These are phyloP conservation scores for Nidularia pulvinata DNA, from an alignment of 768 basidiomycete species.

Conservation along the genomic window DNA sequence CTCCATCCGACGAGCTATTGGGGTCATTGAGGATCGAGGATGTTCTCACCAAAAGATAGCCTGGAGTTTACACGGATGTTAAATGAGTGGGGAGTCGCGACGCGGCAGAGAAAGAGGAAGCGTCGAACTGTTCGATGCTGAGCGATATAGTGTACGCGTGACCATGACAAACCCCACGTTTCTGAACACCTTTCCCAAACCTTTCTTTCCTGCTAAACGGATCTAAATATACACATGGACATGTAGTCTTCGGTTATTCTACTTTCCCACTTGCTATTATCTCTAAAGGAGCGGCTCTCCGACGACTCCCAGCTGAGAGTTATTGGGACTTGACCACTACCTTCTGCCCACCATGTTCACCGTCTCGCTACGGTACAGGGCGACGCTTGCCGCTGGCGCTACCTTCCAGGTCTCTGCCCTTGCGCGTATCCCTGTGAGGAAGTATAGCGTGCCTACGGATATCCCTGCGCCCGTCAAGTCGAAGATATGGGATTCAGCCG, in stretches of 20 bases:
- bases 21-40: too few species aligned
- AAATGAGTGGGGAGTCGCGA: background rate
- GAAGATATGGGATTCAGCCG: slow-evolving; percentile 82
- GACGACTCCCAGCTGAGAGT: background rate
- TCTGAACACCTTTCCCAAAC: too few species aligned
- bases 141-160: too few species aligned
- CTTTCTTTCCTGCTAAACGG: too few species aligned
- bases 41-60: too few species aligned
- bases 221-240: background rate
- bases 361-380: slow-evolving; percentile 9
- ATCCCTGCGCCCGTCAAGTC: slow-evolving; percentile 29
- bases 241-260: background rate
- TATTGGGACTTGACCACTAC: slow-evolving; percentile 11
- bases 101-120: background rate
- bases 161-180: too few species aligned
- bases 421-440: slow-evolving; percentile 12
- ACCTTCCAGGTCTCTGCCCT: slow-evolving; percentile 15
- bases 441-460: slow-evolving; percentile 31
- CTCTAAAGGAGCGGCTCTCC: background rate
- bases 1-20: too few species aligned
- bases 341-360: slow-evolving; percentile 20
- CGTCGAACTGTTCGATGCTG: slow-evolving; percentile 16
- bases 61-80: background rate
- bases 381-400: slow-evolving; percentile 10
- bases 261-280: background rate